Evolutionary conservation across 768 basidiomycete species (phyloP), one percentile per base, ranked within the genome.

Genomic region (Chlorophyllum brunneum): DNA sequence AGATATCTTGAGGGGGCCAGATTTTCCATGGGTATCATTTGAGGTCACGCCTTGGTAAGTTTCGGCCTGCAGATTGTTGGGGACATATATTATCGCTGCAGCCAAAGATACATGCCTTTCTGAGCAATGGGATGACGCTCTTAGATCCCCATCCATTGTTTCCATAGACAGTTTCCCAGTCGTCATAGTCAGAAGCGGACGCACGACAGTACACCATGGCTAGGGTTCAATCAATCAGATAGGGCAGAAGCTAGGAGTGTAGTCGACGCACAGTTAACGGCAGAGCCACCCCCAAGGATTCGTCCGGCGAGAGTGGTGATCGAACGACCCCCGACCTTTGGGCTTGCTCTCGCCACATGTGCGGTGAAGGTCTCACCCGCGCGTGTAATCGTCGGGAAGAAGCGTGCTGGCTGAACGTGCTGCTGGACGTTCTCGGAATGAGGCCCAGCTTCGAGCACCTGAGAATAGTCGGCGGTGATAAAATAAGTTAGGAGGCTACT

Each of bases 131-230:
- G 29, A 86, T 75, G 3, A 87, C 59, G 22, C 79, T 68, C 41
- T 71, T 67, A 0, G 80, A 78, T 4, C 81, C 71, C 85, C 85
- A 87, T 1, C 83, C 85, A 1, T 74, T 63, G 59, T 85, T 85
- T 3, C 70, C 70, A 22, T 78, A 63, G 1, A 69, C 61, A 0
- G 54, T 66, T 59, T 78, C 76, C 85, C 84, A 86, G 45, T 80
- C 79, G 56, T 87, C 81, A 42, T 79, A 85, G 59, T 87, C 85
- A 0, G 82, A 84, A 1, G 80, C 77, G 6, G 79, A 64, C 11
- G 81, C 77, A 22, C 85, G 76, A 0, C 74, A 78, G 54, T 85
- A 86, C 71, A 79, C 72, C 61, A 73, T 72, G 54, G 75, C 76
- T 78, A 18, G 13, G 33, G 4, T 5, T 38, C 18, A 13, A 20